A percentile compares a stretch with the other conserved stretches of the same genome.
These are phyloP conservation scores for Irpex lacteus DNA, from an alignment of 1,284 basidiomycete species.

Conservation along the genomic window DNA sequence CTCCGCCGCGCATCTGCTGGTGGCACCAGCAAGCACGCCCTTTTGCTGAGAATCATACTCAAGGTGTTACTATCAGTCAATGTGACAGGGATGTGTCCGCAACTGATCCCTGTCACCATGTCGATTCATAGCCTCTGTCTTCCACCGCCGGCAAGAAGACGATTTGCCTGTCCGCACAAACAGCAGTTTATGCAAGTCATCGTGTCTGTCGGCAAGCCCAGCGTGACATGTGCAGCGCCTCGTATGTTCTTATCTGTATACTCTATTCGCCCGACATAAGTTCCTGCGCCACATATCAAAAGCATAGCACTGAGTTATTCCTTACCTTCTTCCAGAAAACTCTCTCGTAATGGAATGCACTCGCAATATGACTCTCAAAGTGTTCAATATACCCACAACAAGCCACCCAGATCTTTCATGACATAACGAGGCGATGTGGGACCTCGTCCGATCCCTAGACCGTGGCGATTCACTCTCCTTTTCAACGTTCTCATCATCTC, in stretches of 20 bases:
- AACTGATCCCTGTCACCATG: neutral
- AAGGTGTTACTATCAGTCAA: slow-evolving; percentile 1
- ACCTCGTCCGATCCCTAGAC: neutral
- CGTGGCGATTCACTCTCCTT: neutral
- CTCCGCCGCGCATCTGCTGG: no score
- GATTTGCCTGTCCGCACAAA: neutral
- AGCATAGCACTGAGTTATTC: neutral
- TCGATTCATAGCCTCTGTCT: neutral
- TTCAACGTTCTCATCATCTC: neutral
- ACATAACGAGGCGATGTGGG: neutral
- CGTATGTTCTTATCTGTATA: neutral
- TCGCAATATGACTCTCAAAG: neutral
- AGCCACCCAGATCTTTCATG: neutral
- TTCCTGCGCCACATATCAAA: neutral
- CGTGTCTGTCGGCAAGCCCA: neutral
- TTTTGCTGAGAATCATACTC: neutral
- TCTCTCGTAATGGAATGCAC: neutral
- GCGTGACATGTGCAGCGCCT: neutral
- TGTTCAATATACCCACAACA: neutral
- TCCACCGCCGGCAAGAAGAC: neutral
- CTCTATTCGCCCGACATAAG: neutral
- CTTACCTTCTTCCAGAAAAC: neutral
- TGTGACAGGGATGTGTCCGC: neutral
- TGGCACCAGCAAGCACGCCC: no score
- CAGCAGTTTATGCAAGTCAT: neutral